Evolutionary conservation across 768 basidiomycete genomes (phyloP).

Genomic region (Galerina marginata): DNA sequence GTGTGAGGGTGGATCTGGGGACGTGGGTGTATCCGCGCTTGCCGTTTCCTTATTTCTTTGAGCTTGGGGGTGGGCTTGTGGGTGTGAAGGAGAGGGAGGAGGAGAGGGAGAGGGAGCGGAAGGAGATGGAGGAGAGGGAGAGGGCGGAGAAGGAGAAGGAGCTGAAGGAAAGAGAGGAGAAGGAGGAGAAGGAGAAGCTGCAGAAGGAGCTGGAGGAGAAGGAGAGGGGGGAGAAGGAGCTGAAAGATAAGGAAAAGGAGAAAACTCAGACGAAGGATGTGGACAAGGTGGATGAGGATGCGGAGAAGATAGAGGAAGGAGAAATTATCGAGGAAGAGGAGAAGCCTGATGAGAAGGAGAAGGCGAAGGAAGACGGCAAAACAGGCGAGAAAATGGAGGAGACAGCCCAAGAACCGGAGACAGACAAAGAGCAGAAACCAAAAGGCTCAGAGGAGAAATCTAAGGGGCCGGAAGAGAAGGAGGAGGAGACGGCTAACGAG

Average conservation of each 20-base stretch:
- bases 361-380: constrained; percentile 17
- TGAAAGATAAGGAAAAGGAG: constrained; percentile 14
- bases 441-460: not conserved
- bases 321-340: constrained; percentile 21
- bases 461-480: constrained; percentile 2
- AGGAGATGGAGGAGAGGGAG: constrained; percentile 21
- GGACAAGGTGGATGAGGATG: constrained; percentile 13
- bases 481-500: constrained; percentile 12
- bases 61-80: constrained; percentile 34
- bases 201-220: constrained; percentile 15
- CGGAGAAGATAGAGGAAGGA: constrained; percentile 22
- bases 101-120: constrained; percentile 22
- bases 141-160: constrained; percentile 18
- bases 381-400: constrained; percentile 15
- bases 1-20: constrained; percentile 50
- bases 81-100: constrained; percentile 27
- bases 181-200: constrained; percentile 19
- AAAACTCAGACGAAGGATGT: constrained; percentile 20
- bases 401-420: not conserved
- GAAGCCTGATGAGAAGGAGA: constrained; percentile 20
- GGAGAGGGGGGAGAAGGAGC: constrained; percentile 13
- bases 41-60: constrained; percentile 65
- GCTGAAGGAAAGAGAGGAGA: constrained; percentile 19
- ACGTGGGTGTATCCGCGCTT: constrained; percentile 62
- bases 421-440: not conserved